These are phyloP conservation scores for Tylopilus vinaceipallidus DNA, from an alignment of 768 basidiomycete species.

Conservation along the genomic window DNA sequence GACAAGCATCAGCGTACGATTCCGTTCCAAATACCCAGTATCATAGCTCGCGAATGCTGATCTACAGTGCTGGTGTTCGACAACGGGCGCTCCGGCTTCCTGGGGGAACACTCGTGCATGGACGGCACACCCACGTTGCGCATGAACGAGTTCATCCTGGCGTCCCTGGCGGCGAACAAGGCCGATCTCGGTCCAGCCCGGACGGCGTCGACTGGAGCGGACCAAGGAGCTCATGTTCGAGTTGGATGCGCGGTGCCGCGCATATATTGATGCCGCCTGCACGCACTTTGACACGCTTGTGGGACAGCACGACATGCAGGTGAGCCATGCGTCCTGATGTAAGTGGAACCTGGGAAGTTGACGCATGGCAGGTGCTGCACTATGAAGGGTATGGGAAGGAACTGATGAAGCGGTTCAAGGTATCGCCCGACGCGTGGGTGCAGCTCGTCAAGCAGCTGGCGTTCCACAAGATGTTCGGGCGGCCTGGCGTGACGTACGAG, in stretches of 20 bases:
- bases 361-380: slow-evolving; percentile 59
- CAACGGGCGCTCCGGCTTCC: slow-evolving; percentile 71
- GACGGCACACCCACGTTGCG: slow-evolving; percentile 55
- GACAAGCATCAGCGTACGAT: slow-evolving; percentile 91
- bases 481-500: slow-evolving; percentile 87
- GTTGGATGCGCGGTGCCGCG: slow-evolving; percentile 51
- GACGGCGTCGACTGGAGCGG: slow-evolving; percentile 30
- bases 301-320: slow-evolving; percentile 74
- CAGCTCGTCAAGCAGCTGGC: slow-evolving; percentile 97
- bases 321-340: slow-evolving; percentile 41
- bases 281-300: slow-evolving; percentile 74
- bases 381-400: slow-evolving; percentile 84
- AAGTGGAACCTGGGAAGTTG: slow-evolving; percentile 9
- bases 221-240: slow-evolving; percentile 70
- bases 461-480: slow-evolving; percentile 78
- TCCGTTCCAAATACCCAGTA: not conserved
- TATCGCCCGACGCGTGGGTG: slow-evolving; percentile 78
- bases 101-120: slow-evolving; percentile 81
- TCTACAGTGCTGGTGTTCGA: slow-evolving; percentile 80
- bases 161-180: slow-evolving; percentile 67
- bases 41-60: slow-evolving; percentile 1
- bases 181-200: slow-evolving; percentile 57
- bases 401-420: too few relatives aligned
- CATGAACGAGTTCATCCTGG: too few relatives aligned
- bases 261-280: slow-evolving; percentile 57